phyloP scores from a whole-genome alignment of 768 basidiomycete genomes.

The Boletus rubescentipes region DNA sequence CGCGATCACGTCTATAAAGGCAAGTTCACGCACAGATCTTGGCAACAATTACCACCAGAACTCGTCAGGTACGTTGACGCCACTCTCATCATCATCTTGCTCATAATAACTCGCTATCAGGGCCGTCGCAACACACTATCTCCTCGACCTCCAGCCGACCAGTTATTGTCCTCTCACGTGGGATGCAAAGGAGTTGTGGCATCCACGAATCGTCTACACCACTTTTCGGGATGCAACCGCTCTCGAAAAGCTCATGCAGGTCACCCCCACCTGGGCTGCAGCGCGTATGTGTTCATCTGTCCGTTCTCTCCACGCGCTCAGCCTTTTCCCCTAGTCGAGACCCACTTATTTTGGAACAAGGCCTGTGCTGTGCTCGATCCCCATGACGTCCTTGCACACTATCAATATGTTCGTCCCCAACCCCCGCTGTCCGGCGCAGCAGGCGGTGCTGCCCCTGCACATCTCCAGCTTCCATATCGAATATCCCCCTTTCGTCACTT shows the following conservation, averaged over 20 bases:
- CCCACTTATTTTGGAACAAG: slow-evolving; percentile 70
- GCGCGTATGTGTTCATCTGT: slow-evolving; percentile 49
- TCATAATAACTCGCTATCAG: slow-evolving; percentile 18
- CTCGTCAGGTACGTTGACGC: slow-evolving; percentile 52
- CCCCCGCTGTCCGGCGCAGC: slow-evolving; percentile 26
- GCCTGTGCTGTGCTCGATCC: slow-evolving; percentile 64
- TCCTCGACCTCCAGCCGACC: slow-evolving; percentile 45
- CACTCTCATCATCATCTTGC: slow-evolving; percentile 28
- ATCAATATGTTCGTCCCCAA: slow-evolving; percentile 46
- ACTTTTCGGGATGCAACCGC: slow-evolving; percentile 61
- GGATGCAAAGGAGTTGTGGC: slow-evolving; percentile 56
- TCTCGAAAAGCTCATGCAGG: slow-evolving; percentile 59
- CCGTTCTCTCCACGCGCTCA: slow-evolving; percentile 8
- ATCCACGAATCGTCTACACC: slow-evolving; percentile 58
- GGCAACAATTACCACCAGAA: slow-evolving; percentile 62
- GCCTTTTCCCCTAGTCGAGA: slow-evolving; percentile 49
- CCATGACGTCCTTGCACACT: slow-evolving; percentile 50
- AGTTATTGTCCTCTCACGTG: slow-evolving; percentile 49
- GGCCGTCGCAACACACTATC: slow-evolving; percentile 46
- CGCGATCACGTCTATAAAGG: slow-evolving; percentile 50
- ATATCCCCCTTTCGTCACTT: slow-evolving; percentile 60
- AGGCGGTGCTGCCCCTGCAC: slow-evolving; percentile 34
- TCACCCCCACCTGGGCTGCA: slow-evolving; percentile 58
- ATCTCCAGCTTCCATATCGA: slow-evolving; percentile 35
- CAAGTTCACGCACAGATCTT: slow-evolving; percentile 54